Evolutionary conservation across 75 land plant species (phyloP).

Genomic region (Isoetes taiwanensis): DNA sequence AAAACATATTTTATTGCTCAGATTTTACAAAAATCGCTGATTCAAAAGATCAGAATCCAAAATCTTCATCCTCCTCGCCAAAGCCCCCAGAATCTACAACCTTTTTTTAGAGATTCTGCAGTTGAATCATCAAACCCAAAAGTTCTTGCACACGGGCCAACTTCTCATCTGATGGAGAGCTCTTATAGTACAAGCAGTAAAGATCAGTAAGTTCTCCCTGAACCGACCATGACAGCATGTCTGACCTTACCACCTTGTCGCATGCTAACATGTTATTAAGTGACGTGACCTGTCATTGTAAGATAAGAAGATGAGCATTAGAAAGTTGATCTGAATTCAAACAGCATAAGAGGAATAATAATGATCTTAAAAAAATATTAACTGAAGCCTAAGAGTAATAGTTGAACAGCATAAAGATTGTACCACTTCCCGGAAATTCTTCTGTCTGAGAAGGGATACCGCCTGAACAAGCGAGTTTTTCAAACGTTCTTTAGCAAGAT

Average conservation of each 20-base stretch:
- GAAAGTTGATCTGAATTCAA: background rate
- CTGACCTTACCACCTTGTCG: conserved; percentile 67
- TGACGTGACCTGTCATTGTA: conserved; percentile 40
- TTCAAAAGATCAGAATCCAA: conserved; percentile 31
- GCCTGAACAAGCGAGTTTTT: conserved; percentile 68
- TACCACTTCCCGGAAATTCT: conserved; percentile 67
- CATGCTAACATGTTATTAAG: conserved; percentile 83
- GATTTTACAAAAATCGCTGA: no score
- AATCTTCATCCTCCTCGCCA: conserved; percentile 44
- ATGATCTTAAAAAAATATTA: no score
- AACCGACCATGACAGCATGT: conserved; percentile 62
- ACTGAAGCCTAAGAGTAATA: background rate
- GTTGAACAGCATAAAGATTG: background rate
- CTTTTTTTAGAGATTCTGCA: conserved; percentile 32
- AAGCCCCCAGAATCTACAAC: conserved; percentile 20
- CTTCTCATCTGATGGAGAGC: conserved; percentile 44
- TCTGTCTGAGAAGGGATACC: conserved; percentile 69
- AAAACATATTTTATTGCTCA: no score
- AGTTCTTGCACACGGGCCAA: conserved; percentile 60
- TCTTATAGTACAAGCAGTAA: conserved; percentile 47
- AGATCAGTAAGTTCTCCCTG: conserved; percentile 71
- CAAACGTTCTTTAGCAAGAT: conserved; percentile 49
- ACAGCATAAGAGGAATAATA: background rate
- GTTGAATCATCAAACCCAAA: conserved; percentile 50
- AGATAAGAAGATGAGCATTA: background rate